Base-by-base conservation (phyloP, 768 basidiomycete genomes). In the Boletus sp. region DNA sequence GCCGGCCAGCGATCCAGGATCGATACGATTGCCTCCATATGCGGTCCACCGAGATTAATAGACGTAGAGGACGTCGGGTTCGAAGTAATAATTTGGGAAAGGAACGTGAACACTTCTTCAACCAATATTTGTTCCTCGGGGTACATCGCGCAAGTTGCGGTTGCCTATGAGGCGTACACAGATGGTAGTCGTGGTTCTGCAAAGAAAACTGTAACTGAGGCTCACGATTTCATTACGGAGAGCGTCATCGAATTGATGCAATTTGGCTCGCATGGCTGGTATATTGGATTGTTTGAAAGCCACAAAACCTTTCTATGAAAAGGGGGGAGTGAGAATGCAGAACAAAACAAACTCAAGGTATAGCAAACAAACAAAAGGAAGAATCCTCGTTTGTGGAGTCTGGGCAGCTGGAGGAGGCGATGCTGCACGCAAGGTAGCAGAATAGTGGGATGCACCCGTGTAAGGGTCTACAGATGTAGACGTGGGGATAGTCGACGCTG, bases 261-360 rank as follows among this genome's bases (percentile, higher is more conserved):
- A 63, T 70, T 95, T 95, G 21, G 78, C 77, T 63, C 83, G 84
- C 84, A 95, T 90, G 17, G 90, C 90, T 21, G 77, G 64, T 27
- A 95, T 79, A 67, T 84, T 85, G 3, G 85, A 90, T 75, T 93
- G 90, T 59, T 89, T 91, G 77, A 98, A 96, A n/a, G 79, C 75
- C 19, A 92, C 79, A 40, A 79, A 76, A 37, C 79, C 82, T 40
- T 78, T 74, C 90, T 92, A 61, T 19, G 51, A 37, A 32, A 33
- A 32, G 23, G 13, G 4, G 9, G 9, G 21, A 19, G 44, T 62
- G 25, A 58, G 53, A 13, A 25, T 25, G 38, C 7, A 2, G 30
- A 8, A 19, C 29, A 30, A 44, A 8, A 19, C 29, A 30, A 44
- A 38, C n/a, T 8, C 17, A 23, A 27, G 33, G 11, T 8, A 38